A percentile compares a stretch with the other conserved stretches of the same genome.
Conservation (phyloP, 768 basidiomycete species). For the Tylopilus subfusipes region DNA sequence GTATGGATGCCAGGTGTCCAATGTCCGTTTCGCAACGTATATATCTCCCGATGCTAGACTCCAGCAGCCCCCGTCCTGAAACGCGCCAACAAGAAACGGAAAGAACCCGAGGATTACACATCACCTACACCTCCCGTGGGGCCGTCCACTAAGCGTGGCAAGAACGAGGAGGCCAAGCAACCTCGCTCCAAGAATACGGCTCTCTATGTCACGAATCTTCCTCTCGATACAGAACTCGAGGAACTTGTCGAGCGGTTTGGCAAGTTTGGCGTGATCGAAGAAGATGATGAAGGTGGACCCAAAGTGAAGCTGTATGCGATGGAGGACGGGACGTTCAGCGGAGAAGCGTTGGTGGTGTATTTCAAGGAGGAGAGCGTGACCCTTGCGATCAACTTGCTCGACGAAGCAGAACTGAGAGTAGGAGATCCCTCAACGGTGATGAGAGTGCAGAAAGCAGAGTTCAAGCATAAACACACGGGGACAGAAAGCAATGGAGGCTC, state of each 20-base stretch:
- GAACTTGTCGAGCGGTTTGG: conserved; percentile 85
- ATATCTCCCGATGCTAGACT: conserved; percentile 45
- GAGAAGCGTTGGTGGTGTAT: conserved; percentile 93
- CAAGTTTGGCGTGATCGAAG: conserved; percentile 89
- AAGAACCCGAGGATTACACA: conserved; percentile 69
- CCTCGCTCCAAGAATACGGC: conserved; percentile 86
- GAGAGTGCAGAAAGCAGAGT: conserved; percentile 74
- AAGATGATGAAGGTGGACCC: conserved; percentile 86
- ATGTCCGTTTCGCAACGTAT: conserved; percentile 22
- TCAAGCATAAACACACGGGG: conserved; percentile 60
- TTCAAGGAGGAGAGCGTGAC: conserved; percentile 96
- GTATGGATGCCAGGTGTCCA: conserved; percentile 43
- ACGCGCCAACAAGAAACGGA: conserved; percentile 78
- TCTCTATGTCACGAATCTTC: conserved; percentile 84
- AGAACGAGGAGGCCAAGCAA: conserved; percentile 49
- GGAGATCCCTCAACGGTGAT: conserved; percentile 74
- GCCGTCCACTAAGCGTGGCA: conserved; percentile 66
- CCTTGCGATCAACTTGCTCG: conserved; percentile 79
- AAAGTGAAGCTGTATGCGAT: conserved; percentile 94
- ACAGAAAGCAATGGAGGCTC: conserved; percentile 38
- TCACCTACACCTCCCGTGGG: conserved; percentile 48
- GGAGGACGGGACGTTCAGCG: conserved; percentile 84
- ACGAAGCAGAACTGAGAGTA: conserved; percentile 86
- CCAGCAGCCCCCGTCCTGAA: conserved; percentile 85
- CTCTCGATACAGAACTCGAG: conserved; percentile 65